Conservation (phyloP, 1,284 basidiomycete genomes). For the Cutaneotrichosporon sp. region DNA sequence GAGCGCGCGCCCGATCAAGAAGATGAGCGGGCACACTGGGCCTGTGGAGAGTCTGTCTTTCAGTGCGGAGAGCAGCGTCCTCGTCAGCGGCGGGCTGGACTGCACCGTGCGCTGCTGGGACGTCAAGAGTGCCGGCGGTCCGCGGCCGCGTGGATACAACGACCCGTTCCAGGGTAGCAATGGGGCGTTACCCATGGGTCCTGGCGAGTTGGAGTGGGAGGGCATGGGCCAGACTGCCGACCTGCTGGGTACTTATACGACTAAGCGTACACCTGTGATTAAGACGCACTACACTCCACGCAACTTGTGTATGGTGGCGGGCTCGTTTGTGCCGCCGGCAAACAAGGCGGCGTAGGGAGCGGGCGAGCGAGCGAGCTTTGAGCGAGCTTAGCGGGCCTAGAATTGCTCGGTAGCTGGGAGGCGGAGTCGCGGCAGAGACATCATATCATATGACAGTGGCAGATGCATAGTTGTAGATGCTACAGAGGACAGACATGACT, state of each 20-base stretch:
- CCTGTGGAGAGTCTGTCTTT: constrained; percentile 89
- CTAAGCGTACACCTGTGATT: constrained; percentile 89
- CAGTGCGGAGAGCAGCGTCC: constrained; percentile 82
- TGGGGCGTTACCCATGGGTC: constrained; percentile 39
- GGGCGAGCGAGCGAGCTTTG: not conserved
- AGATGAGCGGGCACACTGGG: constrained; percentile 90
- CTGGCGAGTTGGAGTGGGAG: constrained; percentile 37
- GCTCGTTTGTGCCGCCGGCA: constrained; percentile 55
- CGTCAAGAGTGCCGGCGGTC: constrained; percentile 75
- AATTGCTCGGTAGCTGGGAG: not conserved
- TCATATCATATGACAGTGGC: not conserved
- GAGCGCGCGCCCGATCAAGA: constrained; percentile 88
- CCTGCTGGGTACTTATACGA: constrained; percentile 84
- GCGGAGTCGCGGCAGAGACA: not conserved
- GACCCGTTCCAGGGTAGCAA: constrained; percentile 9
- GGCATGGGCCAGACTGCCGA: constrained; percentile 59
- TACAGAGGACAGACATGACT: not conserved
- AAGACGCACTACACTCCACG: constrained; percentile 92
- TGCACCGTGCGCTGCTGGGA: constrained; percentile 98
- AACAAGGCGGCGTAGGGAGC: constrained; percentile 22
- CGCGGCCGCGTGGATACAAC: constrained; percentile 26
- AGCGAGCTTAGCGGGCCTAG: not conserved
- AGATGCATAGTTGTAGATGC: constrained; percentile 26
- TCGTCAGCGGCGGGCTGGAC: constrained; percentile 87
- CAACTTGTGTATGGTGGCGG: constrained; percentile 88